Conservation (phyloP, 2,329 filamentous ascomycete genomes). For the Alternaria infectoria region DNA sequence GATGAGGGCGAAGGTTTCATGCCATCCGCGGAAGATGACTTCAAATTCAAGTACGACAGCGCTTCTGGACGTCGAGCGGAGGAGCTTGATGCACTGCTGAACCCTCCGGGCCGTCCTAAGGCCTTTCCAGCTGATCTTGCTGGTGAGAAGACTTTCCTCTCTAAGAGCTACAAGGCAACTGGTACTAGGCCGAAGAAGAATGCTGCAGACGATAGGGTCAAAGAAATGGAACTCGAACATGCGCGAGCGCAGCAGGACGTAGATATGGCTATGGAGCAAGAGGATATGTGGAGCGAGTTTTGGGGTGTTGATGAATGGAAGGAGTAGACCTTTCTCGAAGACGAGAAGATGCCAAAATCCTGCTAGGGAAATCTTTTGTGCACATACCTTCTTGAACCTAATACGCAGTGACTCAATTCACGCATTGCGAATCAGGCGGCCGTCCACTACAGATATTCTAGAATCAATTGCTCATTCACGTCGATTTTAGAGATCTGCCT, state of each 20-base stretch:
- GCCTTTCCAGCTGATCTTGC: neutral
- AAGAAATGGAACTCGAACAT: neutral
- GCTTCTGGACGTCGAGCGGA: neutral
- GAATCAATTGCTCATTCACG: too few species aligned
- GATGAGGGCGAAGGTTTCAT: neutral
- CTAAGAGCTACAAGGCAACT: neutral
- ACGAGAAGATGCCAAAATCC: neutral
- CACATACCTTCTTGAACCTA: neutral
- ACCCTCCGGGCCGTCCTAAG: neutral
- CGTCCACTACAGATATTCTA: neutral
- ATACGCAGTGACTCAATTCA: neutral
- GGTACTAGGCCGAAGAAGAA: neutral
- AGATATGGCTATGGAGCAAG: neutral
- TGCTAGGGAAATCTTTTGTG: neutral
- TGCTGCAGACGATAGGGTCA: neutral
- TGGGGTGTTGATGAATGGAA: neutral
- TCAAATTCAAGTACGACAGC: slow-evolving; percentile 6
- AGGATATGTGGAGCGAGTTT: neutral
- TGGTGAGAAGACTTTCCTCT: neutral
- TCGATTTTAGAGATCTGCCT: neutral
- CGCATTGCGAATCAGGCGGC: too few species aligned
- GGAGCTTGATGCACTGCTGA: slow-evolving; percentile 1
- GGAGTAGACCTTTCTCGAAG: neutral
- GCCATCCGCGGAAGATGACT: slow-evolving; percentile 3
- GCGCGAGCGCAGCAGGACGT: neutral